Base-by-base conservation (phyloP, 768 basidiomycete genomes). In the Amanita molliuscula region DNA sequence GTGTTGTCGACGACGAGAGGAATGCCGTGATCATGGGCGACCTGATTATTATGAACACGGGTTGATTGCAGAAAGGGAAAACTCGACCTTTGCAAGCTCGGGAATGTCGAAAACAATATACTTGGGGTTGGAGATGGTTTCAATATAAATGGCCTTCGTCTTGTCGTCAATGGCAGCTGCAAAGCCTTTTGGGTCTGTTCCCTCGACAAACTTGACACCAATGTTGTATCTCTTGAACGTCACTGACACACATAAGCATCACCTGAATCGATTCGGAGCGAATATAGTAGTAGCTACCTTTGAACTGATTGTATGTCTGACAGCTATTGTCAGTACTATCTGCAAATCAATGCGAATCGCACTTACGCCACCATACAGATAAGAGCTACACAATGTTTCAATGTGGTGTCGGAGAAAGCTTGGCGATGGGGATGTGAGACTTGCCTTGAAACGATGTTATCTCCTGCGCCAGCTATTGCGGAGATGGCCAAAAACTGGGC, bases 1-100 rank as follows among this genome's bases (percentile, higher is more conserved):
- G 83, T 88, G 58, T 87, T 88, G 58, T 88, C 86, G 0, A 90
- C 87, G 42, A 90, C 80, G 38, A 91, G 67, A 1, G 89, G 89
- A 20, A 90, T 82, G 0, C 75, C 73, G 57, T 81, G 69, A 28
- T 75, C 72, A 58, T 88, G 87, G 1, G 89, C 89, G 35, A 87
- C 65, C 80, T 83, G 48, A 18, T 21, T 46, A 25, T 44, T 38
- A 15, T 31, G 28, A 18, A 6, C 15, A 35, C 23, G 6, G 8
- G 3, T 23, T 21, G 6, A 13, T n/a, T 51, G 28, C 37, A 4
- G 16, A 21, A 45, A 31, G 10, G 6, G 1, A 23, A 33, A n/a
- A 7, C 44, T 48, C 25, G 52, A 81, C 82, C 71, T 84, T 79
- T 18, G 86, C 79, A 33, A 91, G 67, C 25, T 75, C 81, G 2